Evolutionary conservation across 2,329 filamentous ascomycete genomes (phyloP).

Genomic region (Trichoderma endophyticum): DNA sequence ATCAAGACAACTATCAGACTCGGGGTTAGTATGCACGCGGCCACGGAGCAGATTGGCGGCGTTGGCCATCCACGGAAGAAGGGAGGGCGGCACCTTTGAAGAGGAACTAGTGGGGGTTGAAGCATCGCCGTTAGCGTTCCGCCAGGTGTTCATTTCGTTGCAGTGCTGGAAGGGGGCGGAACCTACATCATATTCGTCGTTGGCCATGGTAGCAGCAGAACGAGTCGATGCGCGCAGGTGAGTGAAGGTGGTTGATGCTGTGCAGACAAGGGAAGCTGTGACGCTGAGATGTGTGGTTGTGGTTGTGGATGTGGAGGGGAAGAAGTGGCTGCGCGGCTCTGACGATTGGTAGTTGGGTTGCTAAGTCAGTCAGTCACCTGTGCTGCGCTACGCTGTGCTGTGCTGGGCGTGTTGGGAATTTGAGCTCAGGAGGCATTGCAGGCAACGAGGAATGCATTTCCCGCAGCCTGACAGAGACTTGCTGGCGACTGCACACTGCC

Average conservation of each 20-base stretch:
- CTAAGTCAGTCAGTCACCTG: slow-evolving; percentile 16
- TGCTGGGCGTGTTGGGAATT: slow-evolving; percentile 6
- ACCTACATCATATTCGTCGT: slow-evolving; percentile 99
- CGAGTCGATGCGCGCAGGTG: neutral
- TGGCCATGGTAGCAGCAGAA: slow-evolving; percentile 70
- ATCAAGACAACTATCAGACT: slow-evolving; percentile 80
- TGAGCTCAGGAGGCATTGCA: slow-evolving; percentile 15
- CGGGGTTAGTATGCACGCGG: slow-evolving; percentile 31
- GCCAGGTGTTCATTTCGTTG: slow-evolving; percentile 17
- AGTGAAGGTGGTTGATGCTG: neutral
- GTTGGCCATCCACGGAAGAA: slow-evolving; percentile 21
- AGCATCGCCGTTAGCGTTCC: slow-evolving; percentile 32
- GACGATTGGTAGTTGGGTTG: slow-evolving; percentile 15
- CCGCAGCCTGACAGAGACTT: neutral
- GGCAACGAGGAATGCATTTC: slow-evolving; percentile 11
- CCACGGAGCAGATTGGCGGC: slow-evolving; percentile 15
- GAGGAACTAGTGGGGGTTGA: slow-evolving; percentile 67
- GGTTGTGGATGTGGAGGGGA: slow-evolving; percentile 23
- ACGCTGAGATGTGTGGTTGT: slow-evolving; percentile 4
- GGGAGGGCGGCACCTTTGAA: slow-evolving; percentile 77
- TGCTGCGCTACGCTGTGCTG: neutral
- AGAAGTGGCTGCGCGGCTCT: slow-evolving; percentile 20
- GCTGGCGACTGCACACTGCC: neutral
- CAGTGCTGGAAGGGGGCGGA: slow-evolving; percentile 21
- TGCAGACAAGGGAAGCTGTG: neutral